These are phyloP conservation scores for Aspergillus sp. DNA, from an alignment of 2,329 filamentous ascomycete species.

Conservation along the genomic window DNA sequence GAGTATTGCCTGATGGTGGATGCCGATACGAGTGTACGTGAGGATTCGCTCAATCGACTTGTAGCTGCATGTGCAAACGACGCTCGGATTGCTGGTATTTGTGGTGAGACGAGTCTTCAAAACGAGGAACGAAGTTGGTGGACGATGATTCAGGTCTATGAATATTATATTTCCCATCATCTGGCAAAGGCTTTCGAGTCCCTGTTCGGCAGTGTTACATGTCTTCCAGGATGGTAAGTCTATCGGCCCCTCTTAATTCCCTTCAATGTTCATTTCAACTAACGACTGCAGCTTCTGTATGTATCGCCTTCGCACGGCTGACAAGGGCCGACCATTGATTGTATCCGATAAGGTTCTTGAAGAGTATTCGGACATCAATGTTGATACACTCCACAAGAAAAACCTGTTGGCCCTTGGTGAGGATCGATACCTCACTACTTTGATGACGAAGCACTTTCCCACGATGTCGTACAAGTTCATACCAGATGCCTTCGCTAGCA, in stretches of 20 bases:
- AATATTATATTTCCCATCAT: slow-evolving; percentile 99
- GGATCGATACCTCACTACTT: slow-evolving; percentile 92
- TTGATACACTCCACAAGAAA: slow-evolving; percentile 94
- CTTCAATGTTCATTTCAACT: background rate
- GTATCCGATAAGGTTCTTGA: slow-evolving; percentile 84
- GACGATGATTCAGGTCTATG: slow-evolving; percentile 99
- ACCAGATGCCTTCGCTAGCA: slow-evolving; percentile 87
- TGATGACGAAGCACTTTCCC: slow-evolving; percentile 98
- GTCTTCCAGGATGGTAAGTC: slow-evolving; percentile 95
- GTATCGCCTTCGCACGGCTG: slow-evolving; percentile 92
- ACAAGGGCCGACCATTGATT: slow-evolving; percentile 91
- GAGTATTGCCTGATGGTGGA: slow-evolving; percentile 98
- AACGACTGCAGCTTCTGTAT: slow-evolving; percentile 78
- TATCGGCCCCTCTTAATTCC: background rate
- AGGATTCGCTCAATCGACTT: slow-evolving; percentile 88
- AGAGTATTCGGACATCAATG: slow-evolving; percentile 84
- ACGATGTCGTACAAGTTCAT: slow-evolving; percentile 95
- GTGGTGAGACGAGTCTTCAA: slow-evolving; percentile 92
- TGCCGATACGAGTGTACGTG: slow-evolving; percentile 89
- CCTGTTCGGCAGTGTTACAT: slow-evolving; percentile 95
- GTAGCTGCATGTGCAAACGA: slow-evolving; percentile 92
- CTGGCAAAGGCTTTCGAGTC: slow-evolving; percentile 96
- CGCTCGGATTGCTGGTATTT: slow-evolving; percentile 94
- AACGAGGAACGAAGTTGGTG: slow-evolving; percentile 96
- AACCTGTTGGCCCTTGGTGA: slow-evolving; percentile 91